Evolutionary conservation across 2,329 filamentous ascomycete species (phyloP).

Genomic region (Fusarium pseudoanthophilum): DNA sequence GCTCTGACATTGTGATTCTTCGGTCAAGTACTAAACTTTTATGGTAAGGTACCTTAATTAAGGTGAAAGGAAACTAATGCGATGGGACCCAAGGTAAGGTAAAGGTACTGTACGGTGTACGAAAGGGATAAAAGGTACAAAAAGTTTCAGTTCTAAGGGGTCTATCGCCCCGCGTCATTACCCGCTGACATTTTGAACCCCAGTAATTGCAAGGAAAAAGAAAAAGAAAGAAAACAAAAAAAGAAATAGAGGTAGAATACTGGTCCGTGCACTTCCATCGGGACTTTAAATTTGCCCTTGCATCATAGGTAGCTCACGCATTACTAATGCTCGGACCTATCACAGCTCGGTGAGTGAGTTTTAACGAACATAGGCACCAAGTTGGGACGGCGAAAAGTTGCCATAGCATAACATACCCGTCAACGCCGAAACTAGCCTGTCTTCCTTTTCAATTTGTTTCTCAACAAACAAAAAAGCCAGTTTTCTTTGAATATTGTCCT

Average conservation of each 20-base stretch:
- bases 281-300: slow-evolving; percentile 32
- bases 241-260: neutral
- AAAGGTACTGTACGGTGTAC: neutral
- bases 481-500: neutral
- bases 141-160: slow-evolving; percentile 10
- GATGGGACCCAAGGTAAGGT: neutral
- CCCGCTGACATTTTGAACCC: slow-evolving; percentile 16
- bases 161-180: slow-evolving; percentile 34
- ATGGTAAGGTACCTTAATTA: neutral
- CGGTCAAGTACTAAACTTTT: neutral
- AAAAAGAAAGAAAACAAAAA: neutral
- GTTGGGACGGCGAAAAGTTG: slow-evolving; percentile 45
- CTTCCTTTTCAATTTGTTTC: slow-evolving; percentile 1
- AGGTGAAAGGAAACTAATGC: neutral
- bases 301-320: slow-evolving; percentile 46
- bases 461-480: neutral
- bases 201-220: neutral
- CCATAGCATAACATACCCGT: slow-evolving; percentile 31
- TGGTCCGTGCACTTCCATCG: slow-evolving; percentile 19
- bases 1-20: slow-evolving; percentile 25
- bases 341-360: slow-evolving; percentile 22
- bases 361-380: slow-evolving; percentile 19
- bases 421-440: slow-evolving; percentile 17
- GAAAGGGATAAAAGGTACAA: slow-evolving; percentile 9
- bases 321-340: slow-evolving; percentile 50